These are phyloP conservation scores for Gnetum montanum DNA, from an alignment of 75 land plant genomes.

Conservation along the genomic window DNA sequence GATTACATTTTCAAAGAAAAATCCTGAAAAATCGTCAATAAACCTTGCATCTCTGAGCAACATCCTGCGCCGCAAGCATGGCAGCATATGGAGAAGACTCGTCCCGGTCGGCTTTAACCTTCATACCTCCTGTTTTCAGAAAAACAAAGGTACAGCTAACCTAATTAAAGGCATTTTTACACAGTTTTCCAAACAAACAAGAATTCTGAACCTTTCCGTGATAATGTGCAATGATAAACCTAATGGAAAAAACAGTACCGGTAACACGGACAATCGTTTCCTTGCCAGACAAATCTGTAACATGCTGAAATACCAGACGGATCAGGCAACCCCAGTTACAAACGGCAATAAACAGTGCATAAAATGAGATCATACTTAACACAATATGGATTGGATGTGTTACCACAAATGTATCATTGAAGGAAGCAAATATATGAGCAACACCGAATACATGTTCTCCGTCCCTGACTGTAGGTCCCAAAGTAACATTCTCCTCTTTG, in stretches of 20 bases:
- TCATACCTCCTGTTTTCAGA: slow-evolving; percentile 42
- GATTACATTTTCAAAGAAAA: not conserved
- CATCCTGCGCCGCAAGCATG: slow-evolving; percentile 85
- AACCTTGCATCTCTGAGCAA: slow-evolving; percentile 59
- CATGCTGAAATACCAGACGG: slow-evolving; percentile 36
- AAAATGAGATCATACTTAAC: not conserved
- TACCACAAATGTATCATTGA: slow-evolving; percentile 79
- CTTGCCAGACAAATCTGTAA: slow-evolving; percentile 73
- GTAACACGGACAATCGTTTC: slow-evolving; percentile 75
- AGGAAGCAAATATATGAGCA: slow-evolving; percentile 58
- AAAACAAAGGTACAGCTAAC: slow-evolving; percentile 2
- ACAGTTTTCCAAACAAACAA: not conserved
- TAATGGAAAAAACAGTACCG: slow-evolving; percentile 28
- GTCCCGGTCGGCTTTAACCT: slow-evolving; percentile 60
- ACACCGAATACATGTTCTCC: slow-evolving; percentile 59
- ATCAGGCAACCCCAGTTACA: not conserved
- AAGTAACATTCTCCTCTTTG: slow-evolving; percentile 74
- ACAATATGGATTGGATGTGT: slow-evolving; percentile 5
- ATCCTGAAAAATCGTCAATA: not conserved
- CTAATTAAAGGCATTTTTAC: not conserved
- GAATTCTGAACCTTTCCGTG: not conserved
- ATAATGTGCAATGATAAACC: not conserved
- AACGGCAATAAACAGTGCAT: not conserved
- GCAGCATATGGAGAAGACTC: slow-evolving; percentile 80
- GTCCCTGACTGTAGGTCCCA: slow-evolving; percentile 66